Conservation (phyloP, 2,329 filamentous ascomycete genomes). For the Eutypella sp. region DNA sequence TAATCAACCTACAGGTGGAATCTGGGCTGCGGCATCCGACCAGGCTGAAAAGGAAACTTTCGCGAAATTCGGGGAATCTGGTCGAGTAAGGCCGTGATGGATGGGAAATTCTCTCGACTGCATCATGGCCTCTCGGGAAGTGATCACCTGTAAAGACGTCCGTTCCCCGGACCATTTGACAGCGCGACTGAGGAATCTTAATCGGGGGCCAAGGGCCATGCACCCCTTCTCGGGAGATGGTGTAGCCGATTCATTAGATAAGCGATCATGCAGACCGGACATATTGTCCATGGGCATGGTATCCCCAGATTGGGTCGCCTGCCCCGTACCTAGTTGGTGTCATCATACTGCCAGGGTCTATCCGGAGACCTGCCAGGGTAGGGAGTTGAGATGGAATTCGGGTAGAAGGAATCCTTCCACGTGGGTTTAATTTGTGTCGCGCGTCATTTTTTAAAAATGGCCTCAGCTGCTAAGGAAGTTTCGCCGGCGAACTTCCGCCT, state of each 20-base stretch:
- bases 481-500: slow-evolving; percentile 69
- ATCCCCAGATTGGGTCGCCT: neutral
- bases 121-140: neutral
- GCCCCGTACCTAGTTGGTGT: neutral
- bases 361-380: neutral
- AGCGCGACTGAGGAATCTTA: no score
- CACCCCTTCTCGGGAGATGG: neutral
- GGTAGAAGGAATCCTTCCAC: slow-evolving; percentile 9
- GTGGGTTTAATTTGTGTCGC: slow-evolving; percentile 10
- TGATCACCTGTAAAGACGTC: neutral
- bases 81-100: neutral
- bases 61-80: neutral
- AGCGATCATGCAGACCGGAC: neutral
- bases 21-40: neutral
- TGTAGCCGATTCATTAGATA: neutral
- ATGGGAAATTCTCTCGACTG: neutral
- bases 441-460: no score
- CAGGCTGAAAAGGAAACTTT: neutral
- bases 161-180: neutral
- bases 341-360: neutral
- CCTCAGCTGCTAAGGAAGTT: slow-evolving; percentile 51
- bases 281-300: neutral
- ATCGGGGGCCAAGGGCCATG: neutral
- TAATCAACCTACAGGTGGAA: neutral
- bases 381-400: slow-evolving; percentile 6